These are phyloP conservation scores for Begonia loranthoides DNA, from an alignment of 306 rosid genomes.

Conservation along the genomic window DNA sequence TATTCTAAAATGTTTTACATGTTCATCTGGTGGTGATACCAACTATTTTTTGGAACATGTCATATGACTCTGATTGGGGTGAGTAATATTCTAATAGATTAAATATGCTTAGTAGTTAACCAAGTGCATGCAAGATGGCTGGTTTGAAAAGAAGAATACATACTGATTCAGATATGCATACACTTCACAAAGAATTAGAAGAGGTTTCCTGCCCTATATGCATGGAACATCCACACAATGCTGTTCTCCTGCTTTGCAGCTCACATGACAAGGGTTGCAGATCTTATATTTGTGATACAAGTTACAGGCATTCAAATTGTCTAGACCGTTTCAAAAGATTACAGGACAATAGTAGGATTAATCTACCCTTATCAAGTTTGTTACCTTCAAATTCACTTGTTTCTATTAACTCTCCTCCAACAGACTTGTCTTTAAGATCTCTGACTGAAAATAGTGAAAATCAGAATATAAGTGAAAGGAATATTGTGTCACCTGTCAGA, in stretches of 20 bases:
- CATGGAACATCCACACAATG: slow-evolving; percentile 99
- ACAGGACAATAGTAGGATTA: slow-evolving; percentile 43
- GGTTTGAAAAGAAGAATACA: slow-evolving; percentile 89
- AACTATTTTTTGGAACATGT: background rate
- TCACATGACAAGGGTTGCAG: slow-evolving; percentile 97
- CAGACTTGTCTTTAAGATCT: slow-evolving; percentile 35
- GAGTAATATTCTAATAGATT: slow-evolving; percentile 43
- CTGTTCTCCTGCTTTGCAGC: slow-evolving; percentile 95
- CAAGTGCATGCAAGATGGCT: slow-evolving; percentile 91
- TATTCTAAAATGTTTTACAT: background rate
- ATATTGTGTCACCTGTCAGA: slow-evolving; percentile 46
- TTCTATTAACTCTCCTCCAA: slow-evolving; percentile 49
- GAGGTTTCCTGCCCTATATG: slow-evolving; percentile 95
- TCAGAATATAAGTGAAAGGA: slow-evolving; percentile 51
- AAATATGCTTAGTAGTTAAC: slow-evolving; percentile 73
- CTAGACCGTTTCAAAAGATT: slow-evolving; percentile 84
- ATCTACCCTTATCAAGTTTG: slow-evolving; percentile 54
- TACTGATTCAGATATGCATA: slow-evolving; percentile 79
- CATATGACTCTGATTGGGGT: slow-evolving; percentile 9
- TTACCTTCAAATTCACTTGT: slow-evolving; percentile 40
- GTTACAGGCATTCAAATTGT: slow-evolving; percentile 98
- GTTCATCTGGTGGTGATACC: background rate
- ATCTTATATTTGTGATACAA: slow-evolving; percentile 88
- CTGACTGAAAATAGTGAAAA: slow-evolving; percentile 50
- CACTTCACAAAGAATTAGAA: slow-evolving; percentile 96